A percentile compares a stretch with the other conserved stretches of the same genome.
phyloP scores from a whole-genome alignment of 768 basidiomycete species.

The Boletus sensibilis region DNA sequence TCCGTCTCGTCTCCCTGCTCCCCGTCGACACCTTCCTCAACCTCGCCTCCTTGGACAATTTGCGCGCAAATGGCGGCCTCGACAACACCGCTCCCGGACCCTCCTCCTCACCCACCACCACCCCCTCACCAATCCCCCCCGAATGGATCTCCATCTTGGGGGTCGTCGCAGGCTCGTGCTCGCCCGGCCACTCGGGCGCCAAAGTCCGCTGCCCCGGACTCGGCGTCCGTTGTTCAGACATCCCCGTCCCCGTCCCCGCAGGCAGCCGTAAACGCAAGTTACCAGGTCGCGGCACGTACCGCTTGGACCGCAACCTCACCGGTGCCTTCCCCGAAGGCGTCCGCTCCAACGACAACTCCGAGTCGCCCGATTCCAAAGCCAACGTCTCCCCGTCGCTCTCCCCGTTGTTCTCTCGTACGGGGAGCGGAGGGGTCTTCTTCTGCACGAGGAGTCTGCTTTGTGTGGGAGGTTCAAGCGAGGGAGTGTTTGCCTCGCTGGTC shows the following conservation, averaged over 20 bases:
- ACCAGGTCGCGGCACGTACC: conserved; percentile 44
- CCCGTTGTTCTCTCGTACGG: not conserved
- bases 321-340: conserved; percentile 39
- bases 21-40: conserved; percentile 50
- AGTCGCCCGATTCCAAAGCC: conserved; percentile 34
- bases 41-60: conserved; percentile 32
- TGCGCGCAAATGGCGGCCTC: conserved; percentile 28
- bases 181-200: conserved; percentile 52
- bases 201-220: conserved; percentile 50
- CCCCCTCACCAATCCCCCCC: conserved; percentile 25
- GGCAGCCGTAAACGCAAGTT: conserved; percentile 44
- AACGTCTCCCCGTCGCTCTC: not conserved
- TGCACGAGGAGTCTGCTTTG: conserved; percentile 33
- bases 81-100: conserved; percentile 14
- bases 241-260: conserved; percentile 4
- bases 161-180: conserved; percentile 52
- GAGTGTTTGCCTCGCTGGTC: conserved; percentile 12
- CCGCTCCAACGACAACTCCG: conserved; percentile 36
- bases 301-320: conserved; percentile 51
- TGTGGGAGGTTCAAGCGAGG: conserved; percentile 28
- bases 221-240: conserved; percentile 34
- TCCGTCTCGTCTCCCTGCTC: conserved; percentile 35
- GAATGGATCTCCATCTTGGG: conserved; percentile 54
- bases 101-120: not conserved
- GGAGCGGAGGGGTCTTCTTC: conserved; percentile 39